Conservation (phyloP, 176 grass and related monocot genomes). For the Oryza rufipogon region DNA sequence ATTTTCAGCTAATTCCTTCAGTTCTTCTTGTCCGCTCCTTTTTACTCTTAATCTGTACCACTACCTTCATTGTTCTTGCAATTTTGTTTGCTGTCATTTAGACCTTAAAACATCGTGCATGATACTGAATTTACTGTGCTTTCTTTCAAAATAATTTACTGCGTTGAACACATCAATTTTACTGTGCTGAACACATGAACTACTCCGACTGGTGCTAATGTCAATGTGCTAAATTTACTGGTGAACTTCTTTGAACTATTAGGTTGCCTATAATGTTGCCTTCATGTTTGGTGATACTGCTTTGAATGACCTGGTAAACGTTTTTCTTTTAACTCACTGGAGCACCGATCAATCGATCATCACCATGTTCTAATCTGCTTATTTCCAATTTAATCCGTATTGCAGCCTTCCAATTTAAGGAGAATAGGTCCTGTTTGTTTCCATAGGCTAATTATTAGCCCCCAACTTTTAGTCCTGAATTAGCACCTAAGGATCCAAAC, state of each 20-base stretch:
- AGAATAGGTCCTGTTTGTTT: too few species aligned
- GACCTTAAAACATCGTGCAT: background rate
- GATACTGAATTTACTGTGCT: background rate
- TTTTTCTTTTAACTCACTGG: background rate
- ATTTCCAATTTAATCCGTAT: slow-evolving; percentile 30
- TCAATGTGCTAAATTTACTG: too few species aligned
- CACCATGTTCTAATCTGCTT: background rate
- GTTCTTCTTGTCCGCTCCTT: background rate
- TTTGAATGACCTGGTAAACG: slow-evolving; percentile 79
- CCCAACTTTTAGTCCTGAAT: too few species aligned
- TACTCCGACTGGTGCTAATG: too few species aligned
- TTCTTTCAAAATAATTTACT: background rate
- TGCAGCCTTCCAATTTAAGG: slow-evolving; percentile 45
- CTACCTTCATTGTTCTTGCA: too few species aligned
- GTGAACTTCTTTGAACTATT: too few species aligned
- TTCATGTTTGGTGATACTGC: slow-evolving; percentile 75
- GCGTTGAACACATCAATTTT: too few species aligned
- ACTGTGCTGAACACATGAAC: too few species aligned
- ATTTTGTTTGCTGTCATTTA: too few species aligned
- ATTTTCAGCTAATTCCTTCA: background rate
- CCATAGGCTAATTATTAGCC: too few species aligned
- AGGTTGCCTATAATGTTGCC: slow-evolving; percentile 45
- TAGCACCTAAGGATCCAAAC: too few species aligned
- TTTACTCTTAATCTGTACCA: background rate
- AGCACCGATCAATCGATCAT: background rate